Evolutionary conservation across 1,284 basidiomycete genomes (phyloP).

Genomic region (Rhodotorula sp.): DNA sequence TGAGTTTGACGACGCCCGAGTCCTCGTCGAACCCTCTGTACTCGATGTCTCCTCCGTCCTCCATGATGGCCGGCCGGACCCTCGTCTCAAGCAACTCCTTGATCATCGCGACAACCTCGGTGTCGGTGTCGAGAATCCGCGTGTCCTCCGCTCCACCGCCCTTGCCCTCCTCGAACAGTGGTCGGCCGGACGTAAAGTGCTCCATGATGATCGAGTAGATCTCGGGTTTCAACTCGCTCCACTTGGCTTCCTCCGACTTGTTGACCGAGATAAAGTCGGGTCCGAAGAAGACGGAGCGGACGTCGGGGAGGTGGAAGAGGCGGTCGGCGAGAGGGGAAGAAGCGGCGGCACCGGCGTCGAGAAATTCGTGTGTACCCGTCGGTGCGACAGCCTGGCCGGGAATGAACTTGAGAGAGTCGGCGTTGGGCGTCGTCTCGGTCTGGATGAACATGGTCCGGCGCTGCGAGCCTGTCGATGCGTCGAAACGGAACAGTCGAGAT

Average conservation of each 20-base stretch:
- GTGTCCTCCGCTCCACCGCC: slow-evolving; percentile 88
- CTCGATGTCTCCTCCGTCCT: slow-evolving; percentile 74
- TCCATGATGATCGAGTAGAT: slow-evolving; percentile 98
- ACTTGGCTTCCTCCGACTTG: slow-evolving; percentile 80
- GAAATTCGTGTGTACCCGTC: slow-evolving; percentile 81
- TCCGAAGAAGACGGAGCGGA: slow-evolving; percentile 86
- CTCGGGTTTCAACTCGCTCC: slow-evolving; percentile 95
- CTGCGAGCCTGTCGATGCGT: neutral
- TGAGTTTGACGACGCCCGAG: slow-evolving; percentile 64
- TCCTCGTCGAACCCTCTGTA: slow-evolving; percentile 58
- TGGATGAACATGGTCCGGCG: slow-evolving; percentile 74
- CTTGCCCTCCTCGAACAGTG: slow-evolving; percentile 66
- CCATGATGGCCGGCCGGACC: slow-evolving; percentile 93
- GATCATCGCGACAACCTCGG: slow-evolving; percentile 98
- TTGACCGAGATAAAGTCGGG: slow-evolving; percentile 98
- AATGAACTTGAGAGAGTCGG: slow-evolving; percentile 96
- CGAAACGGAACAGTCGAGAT: slow-evolving; percentile 1
- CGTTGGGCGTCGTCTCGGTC: slow-evolving; percentile 95
- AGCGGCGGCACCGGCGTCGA: slow-evolving; percentile 79
- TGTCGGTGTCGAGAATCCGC: slow-evolving; percentile 89
- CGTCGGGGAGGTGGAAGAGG: slow-evolving; percentile 89
- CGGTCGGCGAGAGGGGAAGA: slow-evolving; percentile 86
- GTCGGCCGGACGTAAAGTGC: slow-evolving; percentile 83
- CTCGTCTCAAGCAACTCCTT: slow-evolving; percentile 95
- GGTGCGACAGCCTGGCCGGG: slow-evolving; percentile 87